phyloP scores from a whole-genome alignment of 306 rosid species.

The Cicer bijugum region DNA sequence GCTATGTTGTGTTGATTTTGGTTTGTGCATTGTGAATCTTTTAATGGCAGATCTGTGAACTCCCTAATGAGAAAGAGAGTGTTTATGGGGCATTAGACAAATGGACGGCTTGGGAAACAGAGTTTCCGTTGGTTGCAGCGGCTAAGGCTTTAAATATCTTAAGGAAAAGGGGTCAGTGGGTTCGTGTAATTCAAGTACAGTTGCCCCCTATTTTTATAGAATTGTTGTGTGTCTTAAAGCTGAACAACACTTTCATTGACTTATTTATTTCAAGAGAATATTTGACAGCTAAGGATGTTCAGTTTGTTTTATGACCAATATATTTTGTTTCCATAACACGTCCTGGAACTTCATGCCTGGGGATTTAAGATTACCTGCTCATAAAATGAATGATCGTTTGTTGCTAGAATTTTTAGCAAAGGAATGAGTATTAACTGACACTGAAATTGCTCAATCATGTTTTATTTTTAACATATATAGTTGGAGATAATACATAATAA shows the following conservation, averaged over 20 bases:
- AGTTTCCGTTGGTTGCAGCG: constrained; percentile 87
- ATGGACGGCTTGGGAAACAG: constrained; percentile 95
- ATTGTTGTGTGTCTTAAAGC: constrained; percentile 13
- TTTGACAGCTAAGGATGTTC: neutral
- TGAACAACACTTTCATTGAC: neutral
- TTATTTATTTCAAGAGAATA: neutral
- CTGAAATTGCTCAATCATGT: constrained; percentile 28
- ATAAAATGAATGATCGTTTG: constrained; percentile 23
- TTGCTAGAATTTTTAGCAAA: constrained; percentile 3
- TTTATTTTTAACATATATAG: neutral
- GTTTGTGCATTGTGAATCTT: constrained; percentile 27
- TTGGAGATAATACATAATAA: neutral
- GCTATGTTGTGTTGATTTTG: constrained; percentile 12
- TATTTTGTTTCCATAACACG: constrained; percentile 11
- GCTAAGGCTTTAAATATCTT: constrained; percentile 80
- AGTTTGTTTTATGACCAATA: constrained; percentile 21
- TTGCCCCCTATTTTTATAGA: neutral
- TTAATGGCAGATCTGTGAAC: constrained; percentile 62
- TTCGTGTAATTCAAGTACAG: constrained; percentile 76
- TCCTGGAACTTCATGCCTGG: constrained; percentile 7
- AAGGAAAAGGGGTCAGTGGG: constrained; percentile 73
- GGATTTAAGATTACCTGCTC: neutral
- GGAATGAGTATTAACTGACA: constrained; percentile 15
- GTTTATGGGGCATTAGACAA: constrained; percentile 90
- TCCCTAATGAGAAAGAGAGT: constrained; percentile 84